A percentile compares a stretch with the other conserved stretches of the same genome.
Evolutionary conservation across 2,329 filamentous ascomycete species (phyloP).

Genomic region (Talaromyces funiculosus): DNA sequence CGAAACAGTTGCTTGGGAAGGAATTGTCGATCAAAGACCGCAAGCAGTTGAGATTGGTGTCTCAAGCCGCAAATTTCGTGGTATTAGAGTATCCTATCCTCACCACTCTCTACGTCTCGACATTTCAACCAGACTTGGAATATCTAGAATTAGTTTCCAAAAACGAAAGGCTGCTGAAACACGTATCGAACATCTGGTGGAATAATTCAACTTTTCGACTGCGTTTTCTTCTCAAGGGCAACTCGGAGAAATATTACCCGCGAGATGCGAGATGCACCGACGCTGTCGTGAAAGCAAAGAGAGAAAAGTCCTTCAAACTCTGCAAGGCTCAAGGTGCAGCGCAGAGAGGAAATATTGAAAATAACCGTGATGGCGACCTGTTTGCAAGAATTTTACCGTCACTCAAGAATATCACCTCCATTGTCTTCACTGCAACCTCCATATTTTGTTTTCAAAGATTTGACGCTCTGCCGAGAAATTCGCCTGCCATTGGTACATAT

Average conservation of each 20-base stretch:
- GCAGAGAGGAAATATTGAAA: neutral
- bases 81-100: neutral
- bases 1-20: neutral
- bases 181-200: conserved; percentile 2
- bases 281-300: too few relatives aligned
- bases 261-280: too few relatives aligned
- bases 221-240: neutral
- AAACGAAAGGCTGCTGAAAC: neutral
- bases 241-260: too few relatives aligned
- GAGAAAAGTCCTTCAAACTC: too few relatives aligned
- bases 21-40: neutral
- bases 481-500: neutral
- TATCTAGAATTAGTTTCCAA: neutral
- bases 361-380: neutral
- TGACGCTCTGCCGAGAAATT: too few relatives aligned
- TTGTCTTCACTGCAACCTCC: neutral
- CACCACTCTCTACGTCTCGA: neutral
- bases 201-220: neutral
- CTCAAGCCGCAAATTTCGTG: neutral
- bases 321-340: neutral
- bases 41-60: neutral
- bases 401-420: neutral
- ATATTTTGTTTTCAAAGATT: too few relatives aligned
- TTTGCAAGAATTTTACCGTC: neutral
- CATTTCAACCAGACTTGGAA: neutral